A percentile compares a stretch with the other conserved stretches of the same genome.
Evolutionary conservation across 192 early-diverging fungal species (phyloP).

Genomic region (Coemansia biformis): DNA sequence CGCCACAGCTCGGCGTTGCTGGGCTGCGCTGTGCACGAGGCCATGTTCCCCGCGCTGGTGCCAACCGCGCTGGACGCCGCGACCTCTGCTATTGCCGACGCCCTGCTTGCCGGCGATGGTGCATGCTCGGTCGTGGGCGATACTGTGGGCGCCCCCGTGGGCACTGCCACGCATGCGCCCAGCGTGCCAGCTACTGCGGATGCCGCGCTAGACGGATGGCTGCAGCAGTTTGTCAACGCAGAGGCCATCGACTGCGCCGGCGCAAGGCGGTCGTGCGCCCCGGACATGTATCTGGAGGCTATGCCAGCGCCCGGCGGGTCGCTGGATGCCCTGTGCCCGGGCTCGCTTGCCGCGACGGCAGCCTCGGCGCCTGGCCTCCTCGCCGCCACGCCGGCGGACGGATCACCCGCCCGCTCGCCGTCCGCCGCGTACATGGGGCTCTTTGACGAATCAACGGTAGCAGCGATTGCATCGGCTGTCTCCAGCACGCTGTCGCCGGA

Average conservation of each 20-base stretch:
- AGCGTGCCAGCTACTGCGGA: slow-evolving; percentile 4
- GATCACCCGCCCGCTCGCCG: neutral
- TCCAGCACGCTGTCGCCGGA: slow-evolving; percentile 12
- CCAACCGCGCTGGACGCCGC: neutral
- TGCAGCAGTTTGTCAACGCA: slow-evolving; percentile 45
- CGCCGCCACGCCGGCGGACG: neutral
- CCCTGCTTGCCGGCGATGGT: neutral
- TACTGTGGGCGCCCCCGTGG: neutral
- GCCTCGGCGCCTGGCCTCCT: no score
- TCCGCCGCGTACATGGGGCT: neutral
- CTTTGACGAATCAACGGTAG: slow-evolving; percentile 1
- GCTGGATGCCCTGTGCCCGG: no score
- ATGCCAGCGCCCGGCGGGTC: no score
- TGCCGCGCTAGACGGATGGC: slow-evolving; percentile 36
- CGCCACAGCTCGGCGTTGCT: no score
- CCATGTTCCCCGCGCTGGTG: slow-evolving; percentile 16
- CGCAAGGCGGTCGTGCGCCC: neutral
- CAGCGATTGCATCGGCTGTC: slow-evolving; percentile 11
- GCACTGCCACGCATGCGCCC: neutral
- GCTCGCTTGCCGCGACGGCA: no score
- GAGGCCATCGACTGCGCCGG: slow-evolving; percentile 17
- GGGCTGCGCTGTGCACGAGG: neutral
- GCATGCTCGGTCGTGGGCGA: no score
- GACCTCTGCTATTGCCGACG: neutral
- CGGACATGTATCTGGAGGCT: no score